A percentile compares a stretch with the other conserved stretches of the same genome.
phyloP scores from a whole-genome alignment of 139 green algal species.

The Dunaliella primolecta region DNA sequence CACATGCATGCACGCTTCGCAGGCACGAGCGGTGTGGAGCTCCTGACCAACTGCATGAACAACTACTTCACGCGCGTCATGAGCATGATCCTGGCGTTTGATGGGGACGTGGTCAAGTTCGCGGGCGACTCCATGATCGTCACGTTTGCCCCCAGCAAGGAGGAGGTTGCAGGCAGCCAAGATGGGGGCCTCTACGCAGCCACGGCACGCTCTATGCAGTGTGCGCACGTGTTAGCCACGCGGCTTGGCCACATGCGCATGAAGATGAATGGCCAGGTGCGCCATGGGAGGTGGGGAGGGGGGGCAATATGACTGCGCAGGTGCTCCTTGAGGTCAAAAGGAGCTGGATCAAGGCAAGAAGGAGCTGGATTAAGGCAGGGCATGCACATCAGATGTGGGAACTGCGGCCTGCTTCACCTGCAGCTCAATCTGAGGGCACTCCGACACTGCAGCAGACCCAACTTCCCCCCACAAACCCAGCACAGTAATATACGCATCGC shows the following conservation, averaged over 20 bases:
- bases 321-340: too few relatives aligned
- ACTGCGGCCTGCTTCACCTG: too few relatives aligned
- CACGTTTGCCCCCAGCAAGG: slow-evolving; percentile 49
- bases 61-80: slow-evolving; percentile 80
- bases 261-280: slow-evolving; percentile 63
- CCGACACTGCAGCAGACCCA: too few relatives aligned
- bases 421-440: too few relatives aligned
- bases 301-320: too few relatives aligned
- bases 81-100: slow-evolving; percentile 59
- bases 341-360: too few relatives aligned
- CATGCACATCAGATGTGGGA: too few relatives aligned
- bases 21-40: slow-evolving; percentile 64
- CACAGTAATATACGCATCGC: too few relatives aligned
- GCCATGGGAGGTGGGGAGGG: too few relatives aligned
- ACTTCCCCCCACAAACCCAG: too few relatives aligned
- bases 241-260: slow-evolving; percentile 64
- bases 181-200: slow-evolving; percentile 48
- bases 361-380: too few relatives aligned
- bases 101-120: slow-evolving; percentile 83
- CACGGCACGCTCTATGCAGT: slow-evolving; percentile 50
- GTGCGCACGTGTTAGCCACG: slow-evolving; percentile 49
- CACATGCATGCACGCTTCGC: background rate
- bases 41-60: slow-evolving; percentile 83
- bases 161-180: background rate
- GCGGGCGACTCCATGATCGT: slow-evolving; percentile 83